Evolutionary conservation across 352 stramenopile genomes (phyloP).

Genomic region (Phytophthora capsici): DNA sequence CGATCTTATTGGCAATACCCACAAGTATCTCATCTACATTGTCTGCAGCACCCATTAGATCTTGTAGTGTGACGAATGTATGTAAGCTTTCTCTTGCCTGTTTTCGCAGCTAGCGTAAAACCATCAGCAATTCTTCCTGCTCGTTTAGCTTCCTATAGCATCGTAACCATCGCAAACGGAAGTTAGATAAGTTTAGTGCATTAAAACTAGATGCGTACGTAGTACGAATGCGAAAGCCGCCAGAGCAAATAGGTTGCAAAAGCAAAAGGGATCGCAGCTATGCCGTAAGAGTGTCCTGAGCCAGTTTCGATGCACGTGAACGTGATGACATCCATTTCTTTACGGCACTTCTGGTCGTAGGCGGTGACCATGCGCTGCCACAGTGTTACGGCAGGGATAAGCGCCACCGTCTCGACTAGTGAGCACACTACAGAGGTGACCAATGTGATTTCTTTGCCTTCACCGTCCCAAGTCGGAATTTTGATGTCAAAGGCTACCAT

Average conservation of each 20-base stretch:
- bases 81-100: conserved; percentile 24
- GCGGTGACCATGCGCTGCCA: conserved; percentile 66
- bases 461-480: conserved; percentile 77
- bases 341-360: conserved; percentile 55
- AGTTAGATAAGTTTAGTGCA: background rate
- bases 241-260: conserved; percentile 59
- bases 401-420: conserved; percentile 44
- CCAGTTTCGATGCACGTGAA: conserved; percentile 64
- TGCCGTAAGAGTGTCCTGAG: conserved; percentile 42
- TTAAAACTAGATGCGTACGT: conserved; percentile 32
- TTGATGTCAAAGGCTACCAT: conserved; percentile 65
- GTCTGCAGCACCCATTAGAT: conserved; percentile 38
- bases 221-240: conserved; percentile 66
- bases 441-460: conserved; percentile 67
- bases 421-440: conserved; percentile 59
- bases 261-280: conserved; percentile 54
- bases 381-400: conserved; percentile 58
- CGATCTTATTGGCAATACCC: conserved; percentile 70
- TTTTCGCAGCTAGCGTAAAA: conserved; percentile 82
- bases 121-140: conserved; percentile 56
- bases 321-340: conserved; percentile 51
- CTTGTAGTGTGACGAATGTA: background rate
- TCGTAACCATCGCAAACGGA: conserved; percentile 4
- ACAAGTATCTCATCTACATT: conserved; percentile 80
- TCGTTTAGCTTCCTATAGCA: conserved; percentile 49